These are phyloP conservation scores for Senecio squalidus DNA, from an alignment of 140 eudicot genomes.

Conservation along the genomic window DNA sequence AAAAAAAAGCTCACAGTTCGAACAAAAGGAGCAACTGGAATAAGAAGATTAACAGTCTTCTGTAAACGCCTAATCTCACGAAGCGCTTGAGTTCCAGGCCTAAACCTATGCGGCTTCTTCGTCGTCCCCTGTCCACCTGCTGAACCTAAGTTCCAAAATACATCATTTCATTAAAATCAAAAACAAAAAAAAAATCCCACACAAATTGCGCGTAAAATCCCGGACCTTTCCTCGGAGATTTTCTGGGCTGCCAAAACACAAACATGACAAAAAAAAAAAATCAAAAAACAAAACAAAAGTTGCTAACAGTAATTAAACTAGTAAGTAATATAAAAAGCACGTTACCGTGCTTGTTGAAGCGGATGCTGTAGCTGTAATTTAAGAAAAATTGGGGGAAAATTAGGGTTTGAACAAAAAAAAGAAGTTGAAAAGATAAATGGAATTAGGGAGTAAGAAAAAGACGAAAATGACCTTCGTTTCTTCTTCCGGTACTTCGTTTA, in stretches of 20 bases:
- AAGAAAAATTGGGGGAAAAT: background rate
- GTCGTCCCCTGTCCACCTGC: background rate
- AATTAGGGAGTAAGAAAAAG: background rate
- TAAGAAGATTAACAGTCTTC: constrained; percentile 43
- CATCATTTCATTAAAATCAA: too few relatives aligned
- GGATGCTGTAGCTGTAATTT: constrained; percentile 18
- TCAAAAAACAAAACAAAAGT: background rate
- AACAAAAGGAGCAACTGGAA: constrained; percentile 70
- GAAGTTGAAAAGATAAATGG: background rate
- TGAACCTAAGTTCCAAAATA: constrained; percentile 2
- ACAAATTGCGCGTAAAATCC: background rate
- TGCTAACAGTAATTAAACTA: too few relatives aligned
- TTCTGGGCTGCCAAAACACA: constrained; percentile 2
- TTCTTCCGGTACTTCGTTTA: constrained; percentile 21
- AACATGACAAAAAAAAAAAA: background rate
- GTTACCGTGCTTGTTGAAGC: constrained; percentile 23
- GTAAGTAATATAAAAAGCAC: background rate
- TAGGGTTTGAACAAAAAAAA: constrained; percentile 30
- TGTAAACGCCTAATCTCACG: constrained; percentile 66
- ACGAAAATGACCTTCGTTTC: background rate
- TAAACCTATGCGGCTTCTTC: constrained; percentile 24
- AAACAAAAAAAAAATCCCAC: background rate
- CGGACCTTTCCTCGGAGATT: background rate
- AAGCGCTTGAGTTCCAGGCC: constrained; percentile 71
- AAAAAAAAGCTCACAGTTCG: constrained; percentile 30